These are phyloP conservation scores for Fusarium nurragi DNA, from an alignment of 2,329 filamentous ascomycete genomes.

Conservation along the genomic window DNA sequence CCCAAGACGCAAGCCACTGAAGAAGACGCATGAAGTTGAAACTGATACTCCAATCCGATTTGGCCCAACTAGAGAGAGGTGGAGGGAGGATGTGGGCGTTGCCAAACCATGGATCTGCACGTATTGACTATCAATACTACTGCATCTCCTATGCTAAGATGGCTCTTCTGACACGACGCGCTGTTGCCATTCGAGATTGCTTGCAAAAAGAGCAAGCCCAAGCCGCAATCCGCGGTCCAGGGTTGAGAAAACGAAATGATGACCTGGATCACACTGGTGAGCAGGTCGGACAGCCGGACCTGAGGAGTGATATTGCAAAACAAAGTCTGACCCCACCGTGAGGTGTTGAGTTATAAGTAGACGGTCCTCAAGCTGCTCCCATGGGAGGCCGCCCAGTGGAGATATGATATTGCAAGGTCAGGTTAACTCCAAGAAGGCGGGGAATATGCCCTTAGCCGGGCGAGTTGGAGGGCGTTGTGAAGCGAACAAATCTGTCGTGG, in stretches of 20 bases:
- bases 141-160: neutral
- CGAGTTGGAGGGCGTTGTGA: constrained; percentile 11
- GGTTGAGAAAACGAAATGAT: neutral
- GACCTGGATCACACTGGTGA: neutral
- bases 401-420: constrained; percentile 8
- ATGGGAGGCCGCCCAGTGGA: constrained; percentile 31
- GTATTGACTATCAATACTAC: neutral
- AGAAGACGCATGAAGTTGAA: neutral
- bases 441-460: constrained; percentile 10
- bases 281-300: neutral
- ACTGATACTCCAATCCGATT: neutral
- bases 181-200: neutral
- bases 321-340: neutral
- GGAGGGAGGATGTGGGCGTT: neutral
- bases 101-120: neutral
- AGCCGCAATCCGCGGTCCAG: neutral
- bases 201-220: neutral
- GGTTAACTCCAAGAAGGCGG: neutral
- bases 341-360: constrained; percentile 21
- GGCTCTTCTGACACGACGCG: neutral
- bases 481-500: neutral
- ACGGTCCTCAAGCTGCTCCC: constrained; percentile 3
- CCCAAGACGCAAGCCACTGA: neutral
- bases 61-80: neutral
- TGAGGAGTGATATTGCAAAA: neutral